Evolutionary conservation across 805 yeast genomes (phyloP).

Genomic region (Candida nonsorbophila): DNA sequence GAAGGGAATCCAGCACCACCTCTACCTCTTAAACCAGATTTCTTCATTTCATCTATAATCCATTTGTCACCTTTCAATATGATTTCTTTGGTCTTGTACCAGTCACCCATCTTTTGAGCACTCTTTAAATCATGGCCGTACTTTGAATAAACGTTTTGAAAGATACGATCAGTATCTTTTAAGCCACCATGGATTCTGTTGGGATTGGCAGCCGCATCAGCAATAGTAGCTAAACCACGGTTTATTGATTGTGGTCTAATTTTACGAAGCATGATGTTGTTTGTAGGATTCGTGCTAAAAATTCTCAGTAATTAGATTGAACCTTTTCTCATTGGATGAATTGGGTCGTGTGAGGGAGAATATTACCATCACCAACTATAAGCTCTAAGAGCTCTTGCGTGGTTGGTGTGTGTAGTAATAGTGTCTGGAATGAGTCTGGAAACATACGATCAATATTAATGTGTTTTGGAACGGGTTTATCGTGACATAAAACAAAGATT

Average conservation of each 20-base stretch:
- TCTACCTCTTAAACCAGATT: slow-evolving; percentile 82
- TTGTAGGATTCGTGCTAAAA: not conserved
- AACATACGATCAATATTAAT: too few species aligned
- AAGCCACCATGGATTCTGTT: slow-evolving; percentile 66
- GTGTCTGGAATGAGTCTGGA: too few species aligned
- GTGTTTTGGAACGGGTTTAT: too few species aligned
- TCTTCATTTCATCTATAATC: slow-evolving; percentile 85
- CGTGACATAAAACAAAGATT: too few species aligned
- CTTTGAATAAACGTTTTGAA: slow-evolving; percentile 74
- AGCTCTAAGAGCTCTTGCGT: too few species aligned
- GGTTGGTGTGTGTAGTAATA: too few species aligned
- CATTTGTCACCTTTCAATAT: slow-evolving; percentile 78
- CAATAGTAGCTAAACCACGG: slow-evolving; percentile 41
- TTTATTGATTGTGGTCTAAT: slow-evolving; percentile 19
- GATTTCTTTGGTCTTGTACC: slow-evolving; percentile 88
- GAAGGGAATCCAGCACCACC: slow-evolving; percentile 95
- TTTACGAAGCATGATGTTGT: slow-evolving; percentile 29
- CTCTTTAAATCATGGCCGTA: slow-evolving; percentile 73
- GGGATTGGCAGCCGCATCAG: slow-evolving; percentile 45
- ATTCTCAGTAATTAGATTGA: slow-evolving; percentile 16
- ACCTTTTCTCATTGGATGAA: slow-evolving; percentile 15
- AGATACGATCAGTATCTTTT: slow-evolving; percentile 78
- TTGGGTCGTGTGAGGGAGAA: slow-evolving; percentile 16
- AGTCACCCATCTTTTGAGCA: slow-evolving; percentile 79
- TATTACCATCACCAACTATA: too few species aligned